Conservation (phyloP, 768 basidiomycete species). For the Pleurotus giganteus region DNA sequence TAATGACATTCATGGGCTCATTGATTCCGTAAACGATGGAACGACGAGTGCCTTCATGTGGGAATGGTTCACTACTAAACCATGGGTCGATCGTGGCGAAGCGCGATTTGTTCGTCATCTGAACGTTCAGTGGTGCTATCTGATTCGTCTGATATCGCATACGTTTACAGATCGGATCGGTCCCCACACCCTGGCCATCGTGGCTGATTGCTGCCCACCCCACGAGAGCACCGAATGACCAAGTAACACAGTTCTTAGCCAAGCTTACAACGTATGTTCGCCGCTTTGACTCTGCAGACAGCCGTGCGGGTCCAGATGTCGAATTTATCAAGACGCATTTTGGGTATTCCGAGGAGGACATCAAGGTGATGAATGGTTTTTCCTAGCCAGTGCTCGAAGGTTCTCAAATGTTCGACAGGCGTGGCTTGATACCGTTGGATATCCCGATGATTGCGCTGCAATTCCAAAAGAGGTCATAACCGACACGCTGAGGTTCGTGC, state of each 20-base stretch:
- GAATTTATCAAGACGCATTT: conserved; percentile 78
- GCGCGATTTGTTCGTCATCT: conserved; percentile 71
- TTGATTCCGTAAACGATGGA: conserved; percentile 85
- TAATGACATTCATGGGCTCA: conserved; percentile 76
- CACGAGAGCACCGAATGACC: conserved; percentile 47
- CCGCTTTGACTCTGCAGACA: conserved; percentile 59
- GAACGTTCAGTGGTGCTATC: not conserved
- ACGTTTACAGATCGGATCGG: conserved; percentile 65
- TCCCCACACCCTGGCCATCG: conserved; percentile 94
- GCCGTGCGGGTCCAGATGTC: conserved; percentile 56
- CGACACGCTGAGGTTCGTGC: conserved; percentile 66
- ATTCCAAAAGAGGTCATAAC: conserved; percentile 65
- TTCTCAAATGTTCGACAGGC: conserved; percentile 41
- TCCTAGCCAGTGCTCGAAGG: not conserved
- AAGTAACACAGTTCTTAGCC: conserved; percentile 58
- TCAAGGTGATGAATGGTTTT: conserved; percentile 47
- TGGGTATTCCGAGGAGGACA: conserved; percentile 80
- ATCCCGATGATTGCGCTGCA: conserved; percentile 61
- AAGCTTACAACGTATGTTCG: conserved; percentile 64
- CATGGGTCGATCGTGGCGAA: conserved; percentile 76
- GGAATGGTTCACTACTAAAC: conserved; percentile 84
- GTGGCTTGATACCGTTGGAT: conserved; percentile 81
- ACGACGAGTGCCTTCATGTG: conserved; percentile 92
- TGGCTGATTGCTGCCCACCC: conserved; percentile 94
- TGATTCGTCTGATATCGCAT: not conserved